Percentiles rank a stretch among this genome's conserved stretches.
phyloP scores from a whole-genome alignment of 495 filamentous ascomycete species.

The Annulohypoxylon stygium region DNA sequence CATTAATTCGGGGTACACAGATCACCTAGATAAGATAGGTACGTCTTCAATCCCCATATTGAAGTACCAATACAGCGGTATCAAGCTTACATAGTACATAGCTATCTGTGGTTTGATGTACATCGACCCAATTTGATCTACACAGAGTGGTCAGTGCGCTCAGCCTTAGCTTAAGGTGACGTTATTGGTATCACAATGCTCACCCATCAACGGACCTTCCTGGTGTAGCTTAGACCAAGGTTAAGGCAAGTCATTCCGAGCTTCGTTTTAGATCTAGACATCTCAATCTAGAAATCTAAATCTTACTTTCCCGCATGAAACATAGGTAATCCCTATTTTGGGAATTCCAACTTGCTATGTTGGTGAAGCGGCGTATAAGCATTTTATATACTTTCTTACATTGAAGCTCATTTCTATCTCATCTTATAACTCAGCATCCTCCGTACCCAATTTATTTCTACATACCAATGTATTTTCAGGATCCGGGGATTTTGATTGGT shows the following conservation, averaged over 20 bases:
- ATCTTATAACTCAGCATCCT: background rate
- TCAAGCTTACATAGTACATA: background rate
- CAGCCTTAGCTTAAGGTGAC: constrained; percentile 12
- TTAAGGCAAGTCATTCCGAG: background rate
- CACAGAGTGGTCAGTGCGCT: constrained; percentile 12
- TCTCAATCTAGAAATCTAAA: background rate
- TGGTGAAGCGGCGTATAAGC: background rate
- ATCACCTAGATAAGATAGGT: no score
- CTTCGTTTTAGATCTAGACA: background rate
- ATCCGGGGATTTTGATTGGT: background rate
- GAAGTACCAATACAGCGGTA: background rate
- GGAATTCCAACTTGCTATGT: background rate
- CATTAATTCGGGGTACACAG: no score
- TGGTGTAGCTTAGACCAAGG: constrained; percentile 3
- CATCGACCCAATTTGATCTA: background rate
- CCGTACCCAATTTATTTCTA: background rate
- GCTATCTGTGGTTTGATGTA: background rate
- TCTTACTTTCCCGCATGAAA: background rate
- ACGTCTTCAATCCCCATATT: no score
- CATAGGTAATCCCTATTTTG: background rate
- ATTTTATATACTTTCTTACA: background rate
- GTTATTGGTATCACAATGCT: constrained; percentile 15
- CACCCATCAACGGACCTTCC: constrained; percentile 5
- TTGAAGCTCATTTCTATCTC: background rate
- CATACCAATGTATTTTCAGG: background rate